Percentiles rank a stretch among this genome's conserved stretches.
Conservation (phyloP, 106 monocot species). For the Allium fistulosum region DNA sequence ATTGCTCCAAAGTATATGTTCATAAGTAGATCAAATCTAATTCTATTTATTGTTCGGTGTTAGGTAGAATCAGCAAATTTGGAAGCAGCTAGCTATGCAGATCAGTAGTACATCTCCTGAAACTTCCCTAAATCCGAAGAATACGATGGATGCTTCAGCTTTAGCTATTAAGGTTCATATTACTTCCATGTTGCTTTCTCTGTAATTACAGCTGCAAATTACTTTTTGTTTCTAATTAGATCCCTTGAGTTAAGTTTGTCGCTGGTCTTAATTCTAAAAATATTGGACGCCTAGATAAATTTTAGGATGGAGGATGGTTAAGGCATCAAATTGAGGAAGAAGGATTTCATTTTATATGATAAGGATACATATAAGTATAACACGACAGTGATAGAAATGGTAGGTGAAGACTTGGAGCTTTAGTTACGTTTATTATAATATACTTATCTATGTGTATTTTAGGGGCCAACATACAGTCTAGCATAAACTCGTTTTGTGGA, state of each 20-base stretch:
- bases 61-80: too few species aligned
- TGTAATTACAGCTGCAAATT: neutral
- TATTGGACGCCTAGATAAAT: neutral
- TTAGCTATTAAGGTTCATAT: neutral
- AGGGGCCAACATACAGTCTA: neutral
- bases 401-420: too few species aligned
- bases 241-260: neutral
- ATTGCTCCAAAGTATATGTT: too few species aligned
- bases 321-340: neutral
- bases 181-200: neutral
- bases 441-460: neutral
- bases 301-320: neutral
- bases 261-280: neutral
- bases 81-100: too few species aligned
- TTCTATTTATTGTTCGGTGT: too few species aligned
- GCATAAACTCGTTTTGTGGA: too few species aligned
- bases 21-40: too few species aligned
- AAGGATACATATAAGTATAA: neutral
- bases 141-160: neutral
- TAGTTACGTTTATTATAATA: neutral
- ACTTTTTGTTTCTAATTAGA: neutral
- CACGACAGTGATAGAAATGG: too few species aligned
- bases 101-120: neutral
- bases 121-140: neutral
- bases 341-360: conserved; percentile 1